A percentile compares a stretch with the other conserved stretches of the same genome.
Conservation (phyloP, 73 alveolate genomes). For the Paramecium octaurelia region DNA sequence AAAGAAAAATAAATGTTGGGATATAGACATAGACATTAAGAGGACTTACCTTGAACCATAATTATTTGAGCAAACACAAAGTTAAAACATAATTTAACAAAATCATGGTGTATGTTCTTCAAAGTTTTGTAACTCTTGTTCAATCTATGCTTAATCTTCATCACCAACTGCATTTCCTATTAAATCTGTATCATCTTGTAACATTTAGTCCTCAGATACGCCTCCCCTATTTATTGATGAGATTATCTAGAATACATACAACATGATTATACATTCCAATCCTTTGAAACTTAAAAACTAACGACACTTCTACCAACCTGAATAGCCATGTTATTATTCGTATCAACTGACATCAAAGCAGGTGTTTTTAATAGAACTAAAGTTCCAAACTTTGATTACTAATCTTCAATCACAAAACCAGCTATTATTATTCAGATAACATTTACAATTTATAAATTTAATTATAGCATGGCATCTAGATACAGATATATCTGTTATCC, state of each 20-base stretch:
- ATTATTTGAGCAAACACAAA: background rate
- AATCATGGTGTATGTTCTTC: slow-evolving; percentile 6
- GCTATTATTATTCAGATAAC: background rate
- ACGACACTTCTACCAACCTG: slow-evolving; percentile 58
- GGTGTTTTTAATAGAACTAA: slow-evolving; percentile 51
- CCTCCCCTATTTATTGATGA: background rate
- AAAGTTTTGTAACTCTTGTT: background rate
- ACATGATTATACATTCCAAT: slow-evolving; percentile 53
- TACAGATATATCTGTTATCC: slow-evolving; percentile 61
- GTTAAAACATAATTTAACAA: background rate
- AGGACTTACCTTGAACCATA: background rate
- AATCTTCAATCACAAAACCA: slow-evolving; percentile 60
- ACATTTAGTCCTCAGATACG: background rate
- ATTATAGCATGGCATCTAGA: slow-evolving; percentile 67
- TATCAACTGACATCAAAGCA: background rate
- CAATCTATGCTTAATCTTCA: slow-evolving; percentile 28
- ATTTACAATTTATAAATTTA: slow-evolving; percentile 47
- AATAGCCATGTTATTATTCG: slow-evolving; percentile 55
- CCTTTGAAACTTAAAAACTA: slow-evolving; percentile 42
- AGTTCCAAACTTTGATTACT: slow-evolving; percentile 67
- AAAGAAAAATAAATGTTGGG: background rate
- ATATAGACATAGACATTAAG: background rate
- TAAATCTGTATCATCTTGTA: background rate
- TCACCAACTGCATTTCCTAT: slow-evolving; percentile 46
- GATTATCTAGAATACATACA: background rate